Percentiles rank a stretch among this genome's conserved stretches.
These are phyloP conservation scores for Cyanodermella asteris DNA, from an alignment of 2,329 filamentous ascomycete species.

Conservation along the genomic window DNA sequence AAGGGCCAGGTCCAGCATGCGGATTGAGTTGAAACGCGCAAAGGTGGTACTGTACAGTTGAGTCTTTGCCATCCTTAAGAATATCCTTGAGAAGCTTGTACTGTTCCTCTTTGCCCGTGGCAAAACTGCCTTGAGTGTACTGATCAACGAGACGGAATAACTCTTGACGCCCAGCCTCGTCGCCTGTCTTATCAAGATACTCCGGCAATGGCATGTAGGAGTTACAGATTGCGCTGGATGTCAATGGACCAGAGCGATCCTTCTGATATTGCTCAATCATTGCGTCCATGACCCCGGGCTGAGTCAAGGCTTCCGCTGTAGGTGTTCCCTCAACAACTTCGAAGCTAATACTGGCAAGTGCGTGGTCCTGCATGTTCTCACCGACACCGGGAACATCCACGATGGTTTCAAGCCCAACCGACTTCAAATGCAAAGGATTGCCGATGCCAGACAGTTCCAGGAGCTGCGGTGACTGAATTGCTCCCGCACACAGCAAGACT, in stretches of 20 bases:
- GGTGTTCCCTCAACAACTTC: slow-evolving; percentile 3
- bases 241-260: not conserved
- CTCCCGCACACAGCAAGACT: slow-evolving; percentile 37
- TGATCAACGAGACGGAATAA: not conserved
- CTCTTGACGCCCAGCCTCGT: not conserved
- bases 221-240: not conserved
- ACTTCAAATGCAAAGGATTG: slow-evolving; percentile 18
- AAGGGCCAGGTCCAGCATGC: slow-evolving; percentile 22
- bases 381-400: slow-evolving; percentile 24
- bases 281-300: not conserved
- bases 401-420: slow-evolving; percentile 20
- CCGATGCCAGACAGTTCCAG: slow-evolving; percentile 41
- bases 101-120: slow-evolving; percentile 4
- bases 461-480: slow-evolving; percentile 32
- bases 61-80: slow-evolving; percentile 3
- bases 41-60: slow-evolving; percentile 5
- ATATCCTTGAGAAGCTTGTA: not conserved
- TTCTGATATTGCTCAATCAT: slow-evolving; percentile 1
- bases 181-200: not conserved
- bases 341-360: slow-evolving; percentile 2
- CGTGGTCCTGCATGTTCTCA: slow-evolving; percentile 27
- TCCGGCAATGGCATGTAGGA: not conserved
- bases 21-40: slow-evolving; percentile 9
- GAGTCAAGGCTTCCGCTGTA: not conserved
- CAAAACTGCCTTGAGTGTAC: not conserved